Percentiles rank a stretch among this genome's conserved stretches.
Evolutionary conservation across 306 rosid genomes (phyloP).

Genomic region (Citrullus amarus): DNA sequence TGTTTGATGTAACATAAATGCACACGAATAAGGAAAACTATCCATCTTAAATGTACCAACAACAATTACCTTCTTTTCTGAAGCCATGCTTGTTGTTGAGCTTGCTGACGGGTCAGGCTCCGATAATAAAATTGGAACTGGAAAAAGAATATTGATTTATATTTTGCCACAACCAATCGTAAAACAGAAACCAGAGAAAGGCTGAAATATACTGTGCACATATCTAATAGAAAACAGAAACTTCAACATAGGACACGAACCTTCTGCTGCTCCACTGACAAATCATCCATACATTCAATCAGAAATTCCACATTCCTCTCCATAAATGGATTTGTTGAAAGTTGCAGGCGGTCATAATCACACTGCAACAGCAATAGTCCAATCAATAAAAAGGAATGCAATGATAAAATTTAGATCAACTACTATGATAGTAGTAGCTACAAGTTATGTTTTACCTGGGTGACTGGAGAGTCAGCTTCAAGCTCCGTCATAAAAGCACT

Average conservation of each 20-base stretch:
- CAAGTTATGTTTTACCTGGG: constrained; percentile 46
- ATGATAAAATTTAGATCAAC: not conserved
- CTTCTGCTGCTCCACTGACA: constrained; percentile 91
- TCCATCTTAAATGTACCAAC: not conserved
- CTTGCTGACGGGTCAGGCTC: constrained; percentile 84
- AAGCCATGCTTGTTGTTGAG: constrained; percentile 98
- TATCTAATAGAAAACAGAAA: not conserved
- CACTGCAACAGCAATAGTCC: constrained; percentile 35
- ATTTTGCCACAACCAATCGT: not conserved
- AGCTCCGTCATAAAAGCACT: constrained; percentile 95
- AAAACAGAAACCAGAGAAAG: constrained; percentile 3
- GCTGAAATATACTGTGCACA: not conserved
- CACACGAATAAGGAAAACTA: not conserved
- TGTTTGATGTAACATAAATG: not conserved
- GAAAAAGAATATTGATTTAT: not conserved
- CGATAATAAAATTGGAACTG: constrained; percentile 82
- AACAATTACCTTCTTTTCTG: constrained; percentile 81
- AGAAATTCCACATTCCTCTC: constrained; percentile 90
- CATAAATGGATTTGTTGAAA: constrained; percentile 71
- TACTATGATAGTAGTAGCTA: not conserved
- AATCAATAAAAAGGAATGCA: not conserved
- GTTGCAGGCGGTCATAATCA: constrained; percentile 83
- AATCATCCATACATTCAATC: constrained; percentile 94
- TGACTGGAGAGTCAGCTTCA: constrained; percentile 76
- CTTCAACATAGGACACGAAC: constrained; percentile 20